These are phyloP conservation scores for Besnoitia besnoiti DNA, from an alignment of 169 alveolate genomes.

Conservation along the genomic window DNA sequence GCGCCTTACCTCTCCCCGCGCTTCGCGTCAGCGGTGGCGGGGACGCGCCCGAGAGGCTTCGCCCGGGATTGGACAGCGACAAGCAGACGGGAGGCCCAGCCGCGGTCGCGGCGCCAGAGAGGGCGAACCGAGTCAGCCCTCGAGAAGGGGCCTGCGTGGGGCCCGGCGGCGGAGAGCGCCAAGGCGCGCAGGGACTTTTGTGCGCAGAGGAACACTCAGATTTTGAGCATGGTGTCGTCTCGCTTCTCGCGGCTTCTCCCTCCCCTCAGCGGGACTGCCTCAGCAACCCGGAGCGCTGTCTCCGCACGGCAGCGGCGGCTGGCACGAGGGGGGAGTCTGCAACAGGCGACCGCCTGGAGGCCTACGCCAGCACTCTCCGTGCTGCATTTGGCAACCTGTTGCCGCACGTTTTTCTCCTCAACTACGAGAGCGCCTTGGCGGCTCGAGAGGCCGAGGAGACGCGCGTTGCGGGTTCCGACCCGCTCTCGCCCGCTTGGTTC, in stretches of 20 bases:
- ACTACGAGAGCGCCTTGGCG: neutral
- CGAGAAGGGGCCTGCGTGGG: too few species aligned
- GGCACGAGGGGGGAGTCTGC: neutral
- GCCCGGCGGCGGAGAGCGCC: too few species aligned
- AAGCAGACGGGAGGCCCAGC: too few species aligned
- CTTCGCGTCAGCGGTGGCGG: too few species aligned
- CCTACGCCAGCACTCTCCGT: slow-evolving; percentile 5
- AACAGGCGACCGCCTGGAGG: neutral
- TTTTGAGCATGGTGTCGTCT: neutral
- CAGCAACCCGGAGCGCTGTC: neutral
- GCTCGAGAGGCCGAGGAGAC: neutral
- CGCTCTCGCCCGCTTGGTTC: neutral
- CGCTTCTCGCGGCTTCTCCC: neutral
- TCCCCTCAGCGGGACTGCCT: neutral
- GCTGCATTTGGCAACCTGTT: slow-evolving; percentile 9
- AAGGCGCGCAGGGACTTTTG: too few species aligned
- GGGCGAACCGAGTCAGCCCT: too few species aligned
- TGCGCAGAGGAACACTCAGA: too few species aligned
- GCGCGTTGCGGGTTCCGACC: neutral
- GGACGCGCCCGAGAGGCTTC: too few species aligned
- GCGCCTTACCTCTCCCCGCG: neutral
- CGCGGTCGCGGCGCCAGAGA: too few species aligned
- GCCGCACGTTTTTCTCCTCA: neutral
- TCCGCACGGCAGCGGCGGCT: neutral
- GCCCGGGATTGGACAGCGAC: too few species aligned